phyloP scores from a whole-genome alignment of 2,329 filamentous ascomycete species.

The Colletotrichum tofieldiae region DNA sequence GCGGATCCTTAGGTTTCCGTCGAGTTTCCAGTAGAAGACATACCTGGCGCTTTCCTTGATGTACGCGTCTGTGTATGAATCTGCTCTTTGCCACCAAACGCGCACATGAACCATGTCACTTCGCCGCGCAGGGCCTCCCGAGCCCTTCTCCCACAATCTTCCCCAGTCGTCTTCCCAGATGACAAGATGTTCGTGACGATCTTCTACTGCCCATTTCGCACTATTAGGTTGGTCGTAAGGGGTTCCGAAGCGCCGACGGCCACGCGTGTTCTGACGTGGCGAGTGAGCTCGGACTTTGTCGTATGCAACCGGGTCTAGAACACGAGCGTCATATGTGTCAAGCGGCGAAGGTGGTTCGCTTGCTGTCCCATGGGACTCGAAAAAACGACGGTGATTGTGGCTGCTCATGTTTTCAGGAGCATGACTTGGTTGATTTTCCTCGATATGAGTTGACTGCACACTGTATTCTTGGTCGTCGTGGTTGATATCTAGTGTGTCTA shows the following conservation, averaged over 20 bases:
- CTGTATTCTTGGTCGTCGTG: background rate
- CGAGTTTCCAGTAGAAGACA: conserved; percentile 6
- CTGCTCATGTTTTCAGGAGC: background rate
- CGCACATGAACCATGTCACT: background rate
- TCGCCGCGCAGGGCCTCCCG: too few species aligned
- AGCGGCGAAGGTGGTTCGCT: background rate
- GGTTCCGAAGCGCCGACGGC: conserved; percentile 7
- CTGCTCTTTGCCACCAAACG: conserved; percentile 21
- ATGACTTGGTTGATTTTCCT: background rate
- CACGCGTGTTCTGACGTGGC: background rate
- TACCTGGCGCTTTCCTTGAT: conserved; percentile 3
- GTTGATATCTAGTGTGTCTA: background rate
- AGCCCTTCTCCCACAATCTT: background rate
- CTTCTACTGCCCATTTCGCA: conserved; percentile 21
- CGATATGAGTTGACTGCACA: background rate
- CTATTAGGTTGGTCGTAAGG: background rate
- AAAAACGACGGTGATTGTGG: background rate
- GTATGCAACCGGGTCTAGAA: conserved; percentile 29
- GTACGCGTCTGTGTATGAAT: conserved; percentile 2
- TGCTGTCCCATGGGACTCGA: too few species aligned
- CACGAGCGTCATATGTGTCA: conserved; percentile 7
- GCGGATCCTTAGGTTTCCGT: conserved; percentile 1
- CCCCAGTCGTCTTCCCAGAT: conserved; percentile 13
- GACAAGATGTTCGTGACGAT: background rate
- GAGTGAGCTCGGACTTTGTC: conserved; percentile 2